These are phyloP conservation scores for Blastocystis sp. DNA, from an alignment of 352 stramenopile species.

Conservation along the genomic window DNA sequence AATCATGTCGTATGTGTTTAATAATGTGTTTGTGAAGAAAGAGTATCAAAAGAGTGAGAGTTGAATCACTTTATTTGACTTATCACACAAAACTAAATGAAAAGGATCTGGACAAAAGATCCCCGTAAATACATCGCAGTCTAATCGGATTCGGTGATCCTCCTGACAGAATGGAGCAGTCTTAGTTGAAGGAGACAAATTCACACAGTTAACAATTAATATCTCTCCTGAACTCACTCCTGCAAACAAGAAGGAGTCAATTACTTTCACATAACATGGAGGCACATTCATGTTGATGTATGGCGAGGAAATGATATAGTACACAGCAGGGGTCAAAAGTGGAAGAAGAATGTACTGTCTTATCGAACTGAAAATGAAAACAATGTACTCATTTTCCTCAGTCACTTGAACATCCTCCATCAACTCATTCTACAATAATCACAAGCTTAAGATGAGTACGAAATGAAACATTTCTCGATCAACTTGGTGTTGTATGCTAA, in stretches of 20 bases:
- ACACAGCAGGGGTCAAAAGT: not conserved
- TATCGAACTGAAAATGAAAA: not conserved
- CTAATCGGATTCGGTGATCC: slow-evolving; percentile 33
- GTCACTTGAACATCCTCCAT: not conserved
- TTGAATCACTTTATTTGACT: not conserved
- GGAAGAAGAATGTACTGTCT: not conserved
- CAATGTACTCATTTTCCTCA: not conserved
- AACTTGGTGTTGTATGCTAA: not conserved
- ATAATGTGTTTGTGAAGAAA: not conserved
- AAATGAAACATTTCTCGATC: not conserved
- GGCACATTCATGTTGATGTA: not conserved
- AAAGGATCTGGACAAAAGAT: not conserved
- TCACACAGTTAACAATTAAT: not conserved
- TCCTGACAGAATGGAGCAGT: not conserved
- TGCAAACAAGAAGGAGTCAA: slow-evolving; percentile 5
- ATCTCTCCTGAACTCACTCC: not conserved
- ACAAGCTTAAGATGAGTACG: not conserved
- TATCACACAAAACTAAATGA: slow-evolving; percentile 2
- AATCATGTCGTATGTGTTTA: slow-evolving; percentile 25
- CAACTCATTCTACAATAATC: not conserved
- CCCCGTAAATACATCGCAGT: not conserved
- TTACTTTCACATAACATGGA: not conserved
- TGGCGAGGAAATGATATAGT: not conserved
- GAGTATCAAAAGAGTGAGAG: not conserved
- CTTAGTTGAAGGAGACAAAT: not conserved